Conservation (phyloP, 2,329 filamentous ascomycete species). For the Aspergillus fructus region DNA sequence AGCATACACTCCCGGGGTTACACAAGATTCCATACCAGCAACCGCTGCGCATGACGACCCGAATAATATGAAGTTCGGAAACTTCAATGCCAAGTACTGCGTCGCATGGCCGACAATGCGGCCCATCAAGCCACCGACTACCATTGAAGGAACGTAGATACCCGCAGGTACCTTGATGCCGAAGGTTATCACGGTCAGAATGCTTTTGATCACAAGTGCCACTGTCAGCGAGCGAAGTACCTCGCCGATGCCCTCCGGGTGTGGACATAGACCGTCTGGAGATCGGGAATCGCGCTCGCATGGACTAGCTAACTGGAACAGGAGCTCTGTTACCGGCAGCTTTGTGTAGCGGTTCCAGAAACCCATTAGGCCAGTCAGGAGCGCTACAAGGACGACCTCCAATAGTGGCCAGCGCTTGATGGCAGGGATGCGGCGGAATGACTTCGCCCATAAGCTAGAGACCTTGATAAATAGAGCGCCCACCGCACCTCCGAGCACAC, state of each 20-base stretch:
- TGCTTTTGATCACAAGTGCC: conserved; percentile 85
- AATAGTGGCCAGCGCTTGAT: conserved; percentile 84
- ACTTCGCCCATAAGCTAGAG: conserved; percentile 82
- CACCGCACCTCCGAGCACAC: conserved; percentile 76
- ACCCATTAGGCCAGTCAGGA: conserved; percentile 78
- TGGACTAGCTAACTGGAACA: conserved; percentile 87
- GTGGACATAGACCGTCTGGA: conserved; percentile 77
- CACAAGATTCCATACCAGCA: conserved; percentile 72
- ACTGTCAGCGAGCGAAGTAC: conserved; percentile 70
- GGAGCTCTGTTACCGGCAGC: conserved; percentile 82
- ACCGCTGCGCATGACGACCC: conserved; percentile 65
- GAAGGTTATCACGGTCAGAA: conserved; percentile 87
- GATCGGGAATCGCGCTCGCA: conserved; percentile 67
- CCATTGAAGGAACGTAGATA: conserved; percentile 98
- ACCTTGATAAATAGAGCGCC: conserved; percentile 97
- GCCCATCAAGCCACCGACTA: conserved; percentile 89
- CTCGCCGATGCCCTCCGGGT: conserved; percentile 71
- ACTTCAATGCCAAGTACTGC: conserved; percentile 75
- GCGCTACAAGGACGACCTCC: conserved; percentile 83
- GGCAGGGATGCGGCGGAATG: conserved; percentile 74
- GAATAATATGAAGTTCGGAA: conserved; percentile 72
- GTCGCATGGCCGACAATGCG: conserved; percentile 82
- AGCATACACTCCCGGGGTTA: conserved; percentile 95
- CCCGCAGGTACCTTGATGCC: conserved; percentile 95
- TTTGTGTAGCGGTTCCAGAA: conserved; percentile 95